phyloP scores from a whole-genome alignment of 345 rosid species.

The Linum tenue region DNA sequence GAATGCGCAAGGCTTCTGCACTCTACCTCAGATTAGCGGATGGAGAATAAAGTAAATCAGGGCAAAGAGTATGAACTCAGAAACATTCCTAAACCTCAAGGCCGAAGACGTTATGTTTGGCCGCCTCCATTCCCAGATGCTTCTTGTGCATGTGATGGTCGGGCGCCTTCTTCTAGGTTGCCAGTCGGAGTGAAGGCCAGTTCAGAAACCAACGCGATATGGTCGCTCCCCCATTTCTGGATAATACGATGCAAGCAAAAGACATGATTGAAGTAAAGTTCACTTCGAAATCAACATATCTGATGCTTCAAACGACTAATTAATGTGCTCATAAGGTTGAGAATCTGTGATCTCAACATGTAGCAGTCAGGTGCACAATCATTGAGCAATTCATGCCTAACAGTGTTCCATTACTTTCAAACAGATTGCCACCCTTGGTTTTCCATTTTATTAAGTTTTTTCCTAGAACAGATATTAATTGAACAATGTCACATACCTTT shows the following conservation, averaged over 20 bases:
- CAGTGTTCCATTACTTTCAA: too few relatives aligned
- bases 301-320: too few relatives aligned
- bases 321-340: too few relatives aligned
- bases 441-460: too few relatives aligned
- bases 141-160: not conserved
- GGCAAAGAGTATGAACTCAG: not conserved
- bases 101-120: not conserved
- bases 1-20: too few relatives aligned
- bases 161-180: not conserved
- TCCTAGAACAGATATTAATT: not conserved
- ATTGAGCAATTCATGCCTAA: too few relatives aligned
- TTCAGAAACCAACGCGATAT: slow-evolving; percentile 80
- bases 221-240: slow-evolving; percentile 99
- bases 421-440: too few relatives aligned
- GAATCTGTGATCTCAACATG: too few relatives aligned
- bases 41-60: too few relatives aligned
- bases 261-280: not conserved
- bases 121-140: not conserved
- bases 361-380: too few relatives aligned
- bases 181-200: slow-evolving; percentile 34
- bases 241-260: not conserved
- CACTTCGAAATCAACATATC: not conserved
- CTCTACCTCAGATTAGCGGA: too few relatives aligned
- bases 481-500: slow-evolving; percentile 34
- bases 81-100: not conserved